Evolutionary conservation across 495 filamentous ascomycete genomes (phyloP).

Genomic region (Tuber umbilicatum): DNA sequence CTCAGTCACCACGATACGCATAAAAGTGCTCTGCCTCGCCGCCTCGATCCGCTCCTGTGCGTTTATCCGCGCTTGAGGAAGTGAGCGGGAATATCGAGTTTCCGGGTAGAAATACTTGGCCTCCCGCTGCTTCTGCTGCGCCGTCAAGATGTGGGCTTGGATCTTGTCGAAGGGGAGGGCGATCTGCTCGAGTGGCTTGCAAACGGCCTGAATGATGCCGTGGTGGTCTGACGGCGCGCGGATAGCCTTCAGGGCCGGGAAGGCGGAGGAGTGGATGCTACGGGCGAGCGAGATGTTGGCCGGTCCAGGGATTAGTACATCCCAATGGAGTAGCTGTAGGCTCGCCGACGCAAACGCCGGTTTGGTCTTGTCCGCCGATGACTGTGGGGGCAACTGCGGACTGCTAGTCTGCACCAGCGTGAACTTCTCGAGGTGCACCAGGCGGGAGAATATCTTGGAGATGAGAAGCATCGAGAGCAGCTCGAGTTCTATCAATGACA

Average conservation of each 20-base stretch:
- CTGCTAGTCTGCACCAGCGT: conserved; percentile 61
- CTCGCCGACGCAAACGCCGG: conserved; percentile 63
- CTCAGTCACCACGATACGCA: conserved; percentile 50
- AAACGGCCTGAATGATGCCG: conserved; percentile 64
- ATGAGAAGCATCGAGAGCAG: conserved; percentile 61
- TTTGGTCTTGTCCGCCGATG: conserved; percentile 36
- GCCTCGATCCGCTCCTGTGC: conserved; percentile 56
- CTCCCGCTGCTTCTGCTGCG: conserved; percentile 20
- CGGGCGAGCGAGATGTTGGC: conserved; percentile 68
- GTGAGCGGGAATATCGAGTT: conserved; percentile 45
- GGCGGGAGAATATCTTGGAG: conserved; percentile 65
- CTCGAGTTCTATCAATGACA: conserved; percentile 61
- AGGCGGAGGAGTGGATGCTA: conserved; percentile 62
- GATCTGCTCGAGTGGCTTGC: conserved; percentile 51
- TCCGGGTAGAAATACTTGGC: conserved; percentile 20
- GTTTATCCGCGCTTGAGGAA: conserved; percentile 50
- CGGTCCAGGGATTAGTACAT: conserved; percentile 54
- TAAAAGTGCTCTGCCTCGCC: conserved; percentile 50
- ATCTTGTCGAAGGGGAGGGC: conserved; percentile 49
- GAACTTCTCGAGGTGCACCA: conserved; percentile 58
- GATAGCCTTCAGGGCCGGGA: conserved; percentile 61
- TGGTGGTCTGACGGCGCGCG: conserved; percentile 70
- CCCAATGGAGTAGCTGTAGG: conserved; percentile 73
- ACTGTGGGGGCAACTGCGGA: conserved; percentile 48
- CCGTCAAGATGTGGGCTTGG: conserved; percentile 41